Base-by-base conservation (phyloP, 352 stramenopile genomes). In the Globisporangium mamillatum region DNA sequence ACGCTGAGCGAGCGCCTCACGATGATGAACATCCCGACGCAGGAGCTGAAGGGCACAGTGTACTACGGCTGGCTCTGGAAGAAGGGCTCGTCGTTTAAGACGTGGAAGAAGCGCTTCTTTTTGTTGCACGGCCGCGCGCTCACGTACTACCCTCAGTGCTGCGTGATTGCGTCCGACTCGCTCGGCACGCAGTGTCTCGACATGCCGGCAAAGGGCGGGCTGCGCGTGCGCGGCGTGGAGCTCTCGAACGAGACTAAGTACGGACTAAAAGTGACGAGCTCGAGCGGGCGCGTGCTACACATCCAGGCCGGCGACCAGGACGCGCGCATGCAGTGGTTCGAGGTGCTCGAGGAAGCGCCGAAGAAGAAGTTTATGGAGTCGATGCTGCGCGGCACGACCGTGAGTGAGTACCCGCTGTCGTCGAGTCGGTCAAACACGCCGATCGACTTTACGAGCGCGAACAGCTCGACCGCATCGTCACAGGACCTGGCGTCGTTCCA, bases 11-110 rank as follows among this genome's bases (percentile, higher is more conserved):
- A 89, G 59, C 79, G 79, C 22, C 76, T 86, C 36, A 88, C 80
- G 3, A 84, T 84, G 72, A 86, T 84, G 76, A 86, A 85, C 61
- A 82, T 89, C 64, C 78, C 77, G 41, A 88, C 72, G 65, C 82
- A 88, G 71, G 72, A 79, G n/a, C 69, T 91, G 14, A 76, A 75
- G 25, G 84, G 84, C 48, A 65, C 78, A 20, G 82, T 81, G 48
- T 89, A 89, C 68, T 88, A 92, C 57, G 84, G 84, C 29, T 92
- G 84, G 84, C 81, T 92, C 44, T 92, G 84, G 84, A 92, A 92
- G 67, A 81, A 84, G 32, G 84, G 84, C 25, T 79, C 84, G 64
- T 84, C 75, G 20, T 89, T 92, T 62, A 90, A 90, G 73, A 90
- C 84, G 59, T 92, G 84, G 84, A 92, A 92, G 70, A 89, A 90